These are phyloP conservation scores for Trametes sp. DNA, from an alignment of 1,284 basidiomycete genomes.

Conservation along the genomic window DNA sequence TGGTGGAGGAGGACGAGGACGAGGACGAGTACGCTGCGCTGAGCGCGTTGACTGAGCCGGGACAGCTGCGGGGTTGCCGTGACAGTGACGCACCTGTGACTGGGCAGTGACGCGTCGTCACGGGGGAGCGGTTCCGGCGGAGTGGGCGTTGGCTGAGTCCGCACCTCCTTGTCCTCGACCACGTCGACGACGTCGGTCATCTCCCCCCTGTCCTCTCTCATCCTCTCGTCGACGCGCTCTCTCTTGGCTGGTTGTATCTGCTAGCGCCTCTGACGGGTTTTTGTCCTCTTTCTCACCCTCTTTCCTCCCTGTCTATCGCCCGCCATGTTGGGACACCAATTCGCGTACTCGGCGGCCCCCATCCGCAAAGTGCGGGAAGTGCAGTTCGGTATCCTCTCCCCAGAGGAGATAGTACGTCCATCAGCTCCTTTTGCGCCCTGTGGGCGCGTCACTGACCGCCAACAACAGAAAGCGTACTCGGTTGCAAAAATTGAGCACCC, in stretches of 20 bases:
- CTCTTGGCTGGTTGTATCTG: slow-evolving; percentile 22
- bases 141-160: slow-evolving; percentile 33
- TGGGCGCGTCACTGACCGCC: slow-evolving; percentile 29
- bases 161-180: slow-evolving; percentile 35
- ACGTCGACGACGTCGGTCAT: slow-evolving; percentile 34
- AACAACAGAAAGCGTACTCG: slow-evolving; percentile 90
- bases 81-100: slow-evolving; percentile 21
- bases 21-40: slow-evolving; percentile 19
- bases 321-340: slow-evolving; percentile 83
- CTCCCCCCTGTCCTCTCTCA: slow-evolving; percentile 7
- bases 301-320: slow-evolving; percentile 29
- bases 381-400: slow-evolving; percentile 98
- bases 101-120: slow-evolving; percentile 23
- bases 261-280: slow-evolving; percentile 27
- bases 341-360: slow-evolving; percentile 92
- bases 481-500: slow-evolving; percentile 98
- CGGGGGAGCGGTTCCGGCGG: slow-evolving; percentile 30
- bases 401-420: slow-evolving; percentile 95
- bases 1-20: slow-evolving; percentile 30
- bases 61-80: slow-evolving; percentile 15
- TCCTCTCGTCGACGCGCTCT: slow-evolving; percentile 17
- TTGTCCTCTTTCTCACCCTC: slow-evolving; percentile 24
- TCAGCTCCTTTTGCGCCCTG: slow-evolving; percentile 24
- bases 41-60: slow-evolving; percentile 17
- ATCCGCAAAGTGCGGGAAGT: slow-evolving; percentile 96